Percentiles rank a stretch among this genome's conserved stretches.
These are phyloP conservation scores for Arthrobotrys megalospora DNA, from an alignment of 2,329 filamentous ascomycete genomes.

Conservation along the genomic window DNA sequence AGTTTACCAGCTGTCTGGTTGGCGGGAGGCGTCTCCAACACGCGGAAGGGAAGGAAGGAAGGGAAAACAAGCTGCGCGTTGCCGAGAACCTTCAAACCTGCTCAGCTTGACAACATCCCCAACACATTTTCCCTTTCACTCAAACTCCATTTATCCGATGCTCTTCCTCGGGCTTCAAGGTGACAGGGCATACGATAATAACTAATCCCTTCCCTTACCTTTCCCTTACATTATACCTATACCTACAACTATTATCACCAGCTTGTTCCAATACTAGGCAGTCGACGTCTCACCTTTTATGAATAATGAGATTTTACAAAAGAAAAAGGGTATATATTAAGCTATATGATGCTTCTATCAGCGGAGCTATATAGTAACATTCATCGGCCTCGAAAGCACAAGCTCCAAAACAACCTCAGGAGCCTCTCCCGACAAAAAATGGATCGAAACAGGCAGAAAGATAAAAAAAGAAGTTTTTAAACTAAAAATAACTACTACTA, in stretches of 20 bases:
- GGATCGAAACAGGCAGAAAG: not conserved
- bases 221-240: not conserved
- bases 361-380: not conserved
- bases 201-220: not conserved
- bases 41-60: conserved; percentile 28
- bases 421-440: not conserved
- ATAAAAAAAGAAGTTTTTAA: not conserved
- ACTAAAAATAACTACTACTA: not conserved
- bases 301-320: not conserved
- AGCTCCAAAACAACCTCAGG: conserved; percentile 5
- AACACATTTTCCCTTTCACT: conserved; percentile 20
- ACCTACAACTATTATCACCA: too few species aligned
- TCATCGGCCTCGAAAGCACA: not conserved
- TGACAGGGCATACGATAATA: not conserved
- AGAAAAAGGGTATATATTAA: conserved; percentile 1
- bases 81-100: conserved; percentile 17
- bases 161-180: not conserved
- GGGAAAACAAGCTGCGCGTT: conserved; percentile 24
- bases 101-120: conserved; percentile 14
- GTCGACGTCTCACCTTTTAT: too few species aligned
- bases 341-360: not conserved
- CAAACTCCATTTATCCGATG: conserved; percentile 8
- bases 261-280: too few species aligned
- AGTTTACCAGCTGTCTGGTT: conserved; percentile 19
- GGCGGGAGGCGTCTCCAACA: conserved; percentile 29